phyloP scores from a whole-genome alignment of 371 early-diverging fungal genomes.

The Mucor sp. region DNA sequence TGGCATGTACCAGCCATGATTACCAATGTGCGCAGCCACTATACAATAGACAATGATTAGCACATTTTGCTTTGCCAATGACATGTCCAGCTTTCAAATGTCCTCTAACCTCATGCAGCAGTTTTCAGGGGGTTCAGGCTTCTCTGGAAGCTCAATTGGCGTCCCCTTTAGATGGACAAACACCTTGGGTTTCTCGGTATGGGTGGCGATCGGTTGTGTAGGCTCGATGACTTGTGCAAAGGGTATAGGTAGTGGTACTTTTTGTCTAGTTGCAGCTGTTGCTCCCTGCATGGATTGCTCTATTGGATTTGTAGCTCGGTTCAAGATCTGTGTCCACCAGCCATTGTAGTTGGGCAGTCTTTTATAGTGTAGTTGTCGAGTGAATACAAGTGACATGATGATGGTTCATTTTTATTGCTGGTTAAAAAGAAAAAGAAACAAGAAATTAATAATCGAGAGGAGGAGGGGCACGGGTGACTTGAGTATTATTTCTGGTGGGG shows the following conservation, averaged over 20 bases:
- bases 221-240: constrained; percentile 1
- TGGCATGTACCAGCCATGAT: neutral
- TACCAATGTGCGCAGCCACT: constrained; percentile 54
- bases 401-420: neutral
- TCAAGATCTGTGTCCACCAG: constrained; percentile 38
- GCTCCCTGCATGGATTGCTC: neutral
- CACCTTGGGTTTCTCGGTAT: neutral
- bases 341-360: constrained; percentile 36
- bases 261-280: neutral
- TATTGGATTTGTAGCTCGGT: constrained; percentile 15
- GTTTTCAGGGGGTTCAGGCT: constrained; percentile 39
- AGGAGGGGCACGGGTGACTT: neutral
- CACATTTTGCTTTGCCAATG: neutral
- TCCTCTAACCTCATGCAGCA: constrained; percentile 56
- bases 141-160: constrained; percentile 28
- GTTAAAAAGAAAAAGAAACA: neutral
- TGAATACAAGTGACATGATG: constrained; percentile 12
- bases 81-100: neutral
- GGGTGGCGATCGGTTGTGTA: neutral
- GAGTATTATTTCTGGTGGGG: constrained; percentile 6
- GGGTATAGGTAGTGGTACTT: constrained; percentile 13
- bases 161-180: constrained; percentile 30
- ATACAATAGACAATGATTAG: neutral
- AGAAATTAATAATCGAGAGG: neutral
- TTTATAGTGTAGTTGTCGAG: constrained; percentile 14